phyloP scores from a whole-genome alignment of 805 yeast genomes.

The Saccharomycopsis vini region DNA sequence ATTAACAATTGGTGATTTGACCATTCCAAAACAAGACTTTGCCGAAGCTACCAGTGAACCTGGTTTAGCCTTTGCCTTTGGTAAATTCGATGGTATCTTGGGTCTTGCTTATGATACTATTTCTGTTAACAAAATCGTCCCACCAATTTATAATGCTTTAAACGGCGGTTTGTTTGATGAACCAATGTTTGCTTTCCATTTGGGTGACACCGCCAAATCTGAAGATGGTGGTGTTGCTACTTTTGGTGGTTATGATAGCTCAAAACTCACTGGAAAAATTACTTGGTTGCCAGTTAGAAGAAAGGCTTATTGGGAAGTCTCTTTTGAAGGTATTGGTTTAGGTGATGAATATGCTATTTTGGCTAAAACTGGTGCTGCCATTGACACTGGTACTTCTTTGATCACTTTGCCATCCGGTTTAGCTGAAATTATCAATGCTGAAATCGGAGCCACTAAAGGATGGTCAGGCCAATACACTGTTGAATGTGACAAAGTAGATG shows the following conservation, averaged over 20 bases:
- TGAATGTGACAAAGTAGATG: constrained; percentile 79
- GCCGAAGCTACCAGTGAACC: constrained; percentile 98
- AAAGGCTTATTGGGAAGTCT: constrained; percentile 99
- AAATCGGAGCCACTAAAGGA: constrained; percentile 94
- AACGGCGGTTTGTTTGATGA: constrained; percentile 72
- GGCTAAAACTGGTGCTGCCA: constrained; percentile 85
- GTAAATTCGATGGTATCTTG: constrained; percentile 95
- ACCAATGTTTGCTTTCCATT: constrained; percentile 80
- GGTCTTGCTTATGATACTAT: constrained; percentile 93
- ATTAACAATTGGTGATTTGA: constrained; percentile 71
- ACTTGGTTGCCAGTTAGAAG: constrained; percentile 97
- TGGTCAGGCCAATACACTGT: constrained; percentile 97
- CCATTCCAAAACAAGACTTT: constrained; percentile 82
- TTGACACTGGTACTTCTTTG: constrained; percentile 97
- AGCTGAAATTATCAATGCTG: constrained; percentile 90
- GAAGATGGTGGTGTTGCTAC: constrained; percentile 86
- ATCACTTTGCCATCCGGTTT: constrained; percentile 90
- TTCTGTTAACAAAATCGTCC: constrained; percentile 80
- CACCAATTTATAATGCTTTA: constrained; percentile 89
- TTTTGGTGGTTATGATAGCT: constrained; percentile 85
- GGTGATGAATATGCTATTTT: constrained; percentile 89
- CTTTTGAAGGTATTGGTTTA: constrained; percentile 79
- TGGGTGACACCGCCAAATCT: constrained; percentile 66
- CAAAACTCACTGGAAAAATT: constrained; percentile 71
- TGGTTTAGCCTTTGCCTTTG: constrained; percentile 96